Percentiles rank a stretch among this genome's conserved stretches.
Evolutionary conservation across 2,329 filamentous ascomycete genomes (phyloP).

Genomic region (Boeremia exigua): DNA sequence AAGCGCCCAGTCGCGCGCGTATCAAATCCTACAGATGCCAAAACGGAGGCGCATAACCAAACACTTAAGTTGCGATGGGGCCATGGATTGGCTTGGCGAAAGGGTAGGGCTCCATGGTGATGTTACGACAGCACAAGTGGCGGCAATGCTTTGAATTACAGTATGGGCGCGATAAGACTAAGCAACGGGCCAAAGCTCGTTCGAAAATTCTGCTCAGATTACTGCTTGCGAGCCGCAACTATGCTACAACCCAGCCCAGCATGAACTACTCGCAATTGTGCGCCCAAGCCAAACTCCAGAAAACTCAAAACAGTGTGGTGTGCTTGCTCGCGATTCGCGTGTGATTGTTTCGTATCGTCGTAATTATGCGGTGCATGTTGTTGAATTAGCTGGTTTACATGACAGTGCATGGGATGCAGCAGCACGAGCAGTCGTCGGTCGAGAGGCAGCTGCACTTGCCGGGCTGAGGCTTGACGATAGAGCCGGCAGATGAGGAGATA

Average conservation of each 20-base stretch:
- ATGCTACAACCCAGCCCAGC: background rate
- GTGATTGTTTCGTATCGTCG: slow-evolving; percentile 2
- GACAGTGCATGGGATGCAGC: slow-evolving; percentile 46
- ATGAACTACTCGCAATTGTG: background rate
- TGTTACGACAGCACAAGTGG: background rate
- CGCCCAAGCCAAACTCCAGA: background rate
- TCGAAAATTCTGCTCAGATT: too few relatives aligned
- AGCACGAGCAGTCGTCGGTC: slow-evolving; percentile 43
- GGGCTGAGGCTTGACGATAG: slow-evolving; percentile 45
- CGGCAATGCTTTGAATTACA: background rate
- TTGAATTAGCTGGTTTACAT: slow-evolving; percentile 31
- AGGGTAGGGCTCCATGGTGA: background rate
- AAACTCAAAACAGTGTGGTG: background rate
- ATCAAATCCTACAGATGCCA: background rate
- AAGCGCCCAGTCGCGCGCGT: slow-evolving; percentile 11
- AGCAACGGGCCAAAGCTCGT: too few relatives aligned
- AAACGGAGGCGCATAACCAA: background rate
- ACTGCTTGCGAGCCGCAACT: background rate
- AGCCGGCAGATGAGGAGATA: slow-evolving; percentile 38
- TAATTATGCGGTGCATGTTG: background rate
- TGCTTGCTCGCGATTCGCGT: background rate
- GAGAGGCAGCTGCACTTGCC: slow-evolving; percentile 39
- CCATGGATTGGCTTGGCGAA: too few relatives aligned
- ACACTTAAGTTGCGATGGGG: background rate
- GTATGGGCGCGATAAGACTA: too few relatives aligned